Evolutionary conservation across 305 asterid genomes (phyloP), one percentile per base, ranked within the genome.

Genomic region (Fraxinus paxiana): DNA sequence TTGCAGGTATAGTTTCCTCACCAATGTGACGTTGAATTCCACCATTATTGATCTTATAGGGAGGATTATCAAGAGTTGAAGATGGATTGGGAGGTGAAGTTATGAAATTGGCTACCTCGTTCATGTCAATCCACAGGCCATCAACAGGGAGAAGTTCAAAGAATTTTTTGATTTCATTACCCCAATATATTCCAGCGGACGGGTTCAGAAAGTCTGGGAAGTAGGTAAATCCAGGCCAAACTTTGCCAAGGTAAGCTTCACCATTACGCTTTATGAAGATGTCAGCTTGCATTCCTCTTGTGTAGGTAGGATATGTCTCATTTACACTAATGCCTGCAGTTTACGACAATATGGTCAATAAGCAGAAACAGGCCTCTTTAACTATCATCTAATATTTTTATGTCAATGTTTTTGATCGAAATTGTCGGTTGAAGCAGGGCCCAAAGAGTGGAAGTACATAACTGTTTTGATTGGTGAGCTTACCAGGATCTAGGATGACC

Each of bases 71-170:
- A 5, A 90, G 33, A 48, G 87, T 65, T 0, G 97, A 92, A 76
- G 84, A 80, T 1, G 90, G 88, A 76, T 65, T 84, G 13, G 92
- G 73, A 13, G 87, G 82, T 5, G 90, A 86, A 41, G 90, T 22
- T 24, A 87, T 84, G 90, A 95, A 95, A 79, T 95, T 95, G 41
- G 99, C 88, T 35, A 85, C 0, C 78, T 95, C 99, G 48, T 95
- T 95, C 99, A 95, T 95, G 91, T 95, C 99, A 22, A 95, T 84
- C 99, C 99, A 95, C 17, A 95, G 88, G 20, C 98, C 99, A 75
- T 95, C 96, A 20, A 92, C 80, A 0, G 98, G 94, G 74, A 92
- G 87, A 81, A 82, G 33, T 7, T 92, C 83, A 4, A 34, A 88
- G 77, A 95, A 95, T 15, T 84, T 75, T 43, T 88, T 89, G 82